Conservation (phyloP, 768 basidiomycete species). For the Mycena epipterygia region DNA sequence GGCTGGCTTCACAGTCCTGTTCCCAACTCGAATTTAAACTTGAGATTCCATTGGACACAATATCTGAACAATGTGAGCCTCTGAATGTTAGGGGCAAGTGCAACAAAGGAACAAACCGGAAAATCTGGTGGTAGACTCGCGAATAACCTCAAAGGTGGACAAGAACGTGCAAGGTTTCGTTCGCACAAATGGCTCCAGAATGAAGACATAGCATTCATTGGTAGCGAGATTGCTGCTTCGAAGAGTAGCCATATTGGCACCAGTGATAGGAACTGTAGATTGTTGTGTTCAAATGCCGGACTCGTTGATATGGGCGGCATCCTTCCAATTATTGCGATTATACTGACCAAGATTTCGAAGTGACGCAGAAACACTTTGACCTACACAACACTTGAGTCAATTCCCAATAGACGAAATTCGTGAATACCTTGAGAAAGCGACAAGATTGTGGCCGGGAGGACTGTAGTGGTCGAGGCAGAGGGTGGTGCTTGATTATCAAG, state of each 20-base stretch:
- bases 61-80: not conserved
- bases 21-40: slow-evolving; percentile 13
- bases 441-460: too few species aligned
- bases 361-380: not conserved
- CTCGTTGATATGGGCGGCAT: not conserved
- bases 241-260: slow-evolving; percentile 1
- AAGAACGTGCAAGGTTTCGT: slow-evolving; percentile 1
- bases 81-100: not conserved
- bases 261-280: not conserved
- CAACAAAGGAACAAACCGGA: not conserved
- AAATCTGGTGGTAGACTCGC: not conserved
- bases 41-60: not conserved
- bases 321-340: slow-evolving; percentile 1
- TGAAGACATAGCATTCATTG: slow-evolving; percentile 1
- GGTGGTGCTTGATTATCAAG: too few species aligned
- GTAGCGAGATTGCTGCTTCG: slow-evolving; percentile 1
- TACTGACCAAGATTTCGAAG: slow-evolving; percentile 12
- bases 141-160: slow-evolving; percentile 9
- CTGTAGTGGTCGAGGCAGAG: too few species aligned
- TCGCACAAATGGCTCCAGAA: slow-evolving; percentile 10
- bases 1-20: slow-evolving; percentile 1
- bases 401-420: too few species aligned
- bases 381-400: not conserved
- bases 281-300: not conserved
- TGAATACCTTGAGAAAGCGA: too few species aligned